phyloP scores from a whole-genome alignment of 768 basidiomycete genomes.

The Dentipellis fragilis region DNA sequence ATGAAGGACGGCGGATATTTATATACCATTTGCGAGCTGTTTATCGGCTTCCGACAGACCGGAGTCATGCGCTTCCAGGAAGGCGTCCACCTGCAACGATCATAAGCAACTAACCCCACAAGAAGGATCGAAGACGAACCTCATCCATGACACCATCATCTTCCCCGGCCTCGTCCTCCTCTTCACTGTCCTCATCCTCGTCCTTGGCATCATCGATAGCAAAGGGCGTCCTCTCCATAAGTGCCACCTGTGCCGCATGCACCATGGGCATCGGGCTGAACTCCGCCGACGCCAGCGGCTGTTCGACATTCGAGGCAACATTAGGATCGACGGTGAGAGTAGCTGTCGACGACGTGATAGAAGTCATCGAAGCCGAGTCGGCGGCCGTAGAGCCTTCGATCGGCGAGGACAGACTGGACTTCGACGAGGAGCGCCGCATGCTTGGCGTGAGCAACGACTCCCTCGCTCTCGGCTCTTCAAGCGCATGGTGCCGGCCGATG shows the following conservation, averaged over 20 bases:
- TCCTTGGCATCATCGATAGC: constrained; percentile 94
- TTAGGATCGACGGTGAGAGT: constrained; percentile 40
- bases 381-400: constrained; percentile 23
- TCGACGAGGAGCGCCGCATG: constrained; percentile 50
- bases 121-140: constrained; percentile 29
- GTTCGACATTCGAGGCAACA: constrained; percentile 13
- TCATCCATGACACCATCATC: constrained; percentile 86
- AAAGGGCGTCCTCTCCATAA: constrained; percentile 90
- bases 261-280: constrained; percentile 58
- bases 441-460: constrained; percentile 75
- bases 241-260: constrained; percentile 67
- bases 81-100: constrained; percentile 66
- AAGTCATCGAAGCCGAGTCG: not conserved
- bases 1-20: constrained; percentile 13
- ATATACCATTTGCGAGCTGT: constrained; percentile 59
- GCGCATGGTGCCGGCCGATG: constrained; percentile 74
- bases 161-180: constrained; percentile 43
- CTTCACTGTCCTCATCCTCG: constrained; percentile 59
- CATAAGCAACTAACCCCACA: not conserved
- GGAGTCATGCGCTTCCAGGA: constrained; percentile 88
- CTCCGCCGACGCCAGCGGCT: constrained; percentile 16
- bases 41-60: constrained; percentile 75
- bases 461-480: constrained; percentile 82
- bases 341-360: constrained; percentile 14
- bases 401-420: constrained; percentile 32